A percentile compares a stretch with the other conserved stretches of the same genome.
Evolutionary conservation across 1,284 basidiomycete genomes (phyloP).

Genomic region (Trametes versicolor): DNA sequence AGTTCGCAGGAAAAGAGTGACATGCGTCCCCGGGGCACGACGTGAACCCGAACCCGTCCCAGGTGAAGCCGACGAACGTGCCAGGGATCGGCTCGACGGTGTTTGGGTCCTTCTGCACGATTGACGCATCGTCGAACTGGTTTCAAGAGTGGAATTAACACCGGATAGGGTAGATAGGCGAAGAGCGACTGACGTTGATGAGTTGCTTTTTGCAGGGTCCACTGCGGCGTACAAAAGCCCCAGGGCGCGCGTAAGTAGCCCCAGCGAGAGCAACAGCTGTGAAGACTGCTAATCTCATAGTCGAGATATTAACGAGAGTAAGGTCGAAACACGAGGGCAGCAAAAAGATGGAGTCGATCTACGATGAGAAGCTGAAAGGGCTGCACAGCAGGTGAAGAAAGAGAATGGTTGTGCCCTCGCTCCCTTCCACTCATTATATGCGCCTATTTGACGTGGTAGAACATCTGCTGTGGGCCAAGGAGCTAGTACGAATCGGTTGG

Average conservation of each 20-base stretch:
- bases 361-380: not conserved
- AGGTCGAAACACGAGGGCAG: not conserved
- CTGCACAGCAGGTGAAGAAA: constrained; percentile 12
- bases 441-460: not conserved
- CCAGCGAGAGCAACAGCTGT: not conserved
- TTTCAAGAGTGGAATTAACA: not conserved
- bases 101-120: constrained; percentile 3
- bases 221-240: not conserved
- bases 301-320: not conserved
- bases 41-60: constrained; percentile 13
- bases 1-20: constrained; percentile 10
- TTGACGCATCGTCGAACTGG: constrained; percentile 12
- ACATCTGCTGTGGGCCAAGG: not conserved
- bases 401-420: not conserved
- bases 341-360: not conserved
- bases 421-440: not conserved
- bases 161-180: not conserved
- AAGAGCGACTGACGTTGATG: constrained; percentile 7
- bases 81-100: constrained; percentile 3
- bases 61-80: constrained; percentile 13
- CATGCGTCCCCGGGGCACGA: constrained; percentile 15
- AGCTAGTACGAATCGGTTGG: not conserved
- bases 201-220: not conserved
- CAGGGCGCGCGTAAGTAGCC: not conserved
- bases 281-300: not conserved